Conservation (phyloP, 176 grass and related monocot species). For the Chloris gayana region DNA sequence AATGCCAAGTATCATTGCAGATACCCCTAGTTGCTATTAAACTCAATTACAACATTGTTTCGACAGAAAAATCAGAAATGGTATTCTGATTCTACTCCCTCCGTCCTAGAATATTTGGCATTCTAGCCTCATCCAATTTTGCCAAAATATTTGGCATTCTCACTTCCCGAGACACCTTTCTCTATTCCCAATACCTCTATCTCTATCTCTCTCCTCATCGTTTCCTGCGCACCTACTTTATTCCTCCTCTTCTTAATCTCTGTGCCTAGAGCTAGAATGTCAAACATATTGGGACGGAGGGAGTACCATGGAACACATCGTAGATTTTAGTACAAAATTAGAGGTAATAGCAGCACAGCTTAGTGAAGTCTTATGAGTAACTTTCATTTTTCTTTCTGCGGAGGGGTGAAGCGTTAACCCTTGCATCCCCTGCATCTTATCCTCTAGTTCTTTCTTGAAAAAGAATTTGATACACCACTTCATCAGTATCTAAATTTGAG, state of each 20-base stretch:
- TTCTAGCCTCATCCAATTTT: too few species aligned
- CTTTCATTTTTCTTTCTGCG: neutral
- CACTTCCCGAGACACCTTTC: too few species aligned
- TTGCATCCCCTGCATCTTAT: neutral
- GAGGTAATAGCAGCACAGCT: conserved; percentile 1
- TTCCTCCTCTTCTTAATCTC: too few species aligned
- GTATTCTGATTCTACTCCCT: neutral
- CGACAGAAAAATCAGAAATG: neutral
- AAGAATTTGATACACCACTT: conserved; percentile 13
- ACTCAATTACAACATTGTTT: conserved; percentile 20
- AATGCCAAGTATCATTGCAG: neutral
- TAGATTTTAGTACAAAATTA: neutral
- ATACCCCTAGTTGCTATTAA: too few species aligned
- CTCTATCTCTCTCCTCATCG: too few species aligned
- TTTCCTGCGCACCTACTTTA: too few species aligned
- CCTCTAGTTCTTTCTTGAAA: neutral
- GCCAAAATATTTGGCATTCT: too few species aligned
- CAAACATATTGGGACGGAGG: too few species aligned
- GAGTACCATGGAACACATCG: neutral
- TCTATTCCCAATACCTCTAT: too few species aligned
- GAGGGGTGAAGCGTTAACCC: neutral
- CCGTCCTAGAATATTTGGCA: too few species aligned
- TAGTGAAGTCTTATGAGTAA: neutral
- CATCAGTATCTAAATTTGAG: conserved; percentile 33
- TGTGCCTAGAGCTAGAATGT: too few species aligned